Percentiles rank a stretch among this genome's conserved stretches.
phyloP scores from a whole-genome alignment of 306 rosid species.

The Canavalia gladiata region DNA sequence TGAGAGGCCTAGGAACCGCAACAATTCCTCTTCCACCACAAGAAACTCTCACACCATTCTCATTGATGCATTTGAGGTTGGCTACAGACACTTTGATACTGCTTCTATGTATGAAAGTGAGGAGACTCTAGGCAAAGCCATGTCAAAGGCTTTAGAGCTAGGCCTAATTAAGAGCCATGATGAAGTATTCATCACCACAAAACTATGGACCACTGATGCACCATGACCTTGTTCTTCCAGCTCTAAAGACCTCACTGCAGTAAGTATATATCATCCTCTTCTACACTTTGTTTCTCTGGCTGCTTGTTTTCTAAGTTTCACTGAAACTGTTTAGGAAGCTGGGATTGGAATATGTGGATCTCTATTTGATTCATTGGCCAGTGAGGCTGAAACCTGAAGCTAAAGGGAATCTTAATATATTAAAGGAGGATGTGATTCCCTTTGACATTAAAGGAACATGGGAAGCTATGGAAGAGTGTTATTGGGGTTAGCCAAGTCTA shows the following conservation, averaged over 20 bases:
- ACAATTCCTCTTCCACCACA: constrained; percentile 42
- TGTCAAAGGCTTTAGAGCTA: constrained; percentile 49
- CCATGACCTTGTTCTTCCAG: constrained; percentile 61
- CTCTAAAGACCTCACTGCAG: constrained; percentile 62
- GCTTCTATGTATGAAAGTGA: constrained; percentile 55
- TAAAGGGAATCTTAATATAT: not conserved
- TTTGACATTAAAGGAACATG: constrained; percentile 55
- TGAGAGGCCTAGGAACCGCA: constrained; percentile 49
- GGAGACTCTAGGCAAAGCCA: constrained; percentile 54
- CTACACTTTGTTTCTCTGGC: not conserved
- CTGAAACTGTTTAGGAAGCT: constrained; percentile 45
- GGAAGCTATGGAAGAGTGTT: constrained; percentile 59
- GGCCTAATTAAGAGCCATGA: constrained; percentile 56
- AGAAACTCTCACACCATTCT: constrained; percentile 37
- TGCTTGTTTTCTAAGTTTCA: not conserved
- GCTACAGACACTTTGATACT: constrained; percentile 52
- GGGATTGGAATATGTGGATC: constrained; percentile 54
- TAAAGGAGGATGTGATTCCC: constrained; percentile 48
- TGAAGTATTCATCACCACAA: constrained; percentile 66
- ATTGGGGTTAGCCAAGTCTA: constrained; percentile 55
- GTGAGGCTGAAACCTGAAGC: constrained; percentile 49
- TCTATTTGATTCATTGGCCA: constrained; percentile 57
- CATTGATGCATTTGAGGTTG: constrained; percentile 41
- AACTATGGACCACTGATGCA: constrained; percentile 59
- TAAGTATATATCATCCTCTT: not conserved